A percentile compares a stretch with the other conserved stretches of the same genome.
These are phyloP conservation scores for Penicillium brevicompactum DNA, from an alignment of 2,329 filamentous ascomycete genomes.

Conservation along the genomic window DNA sequence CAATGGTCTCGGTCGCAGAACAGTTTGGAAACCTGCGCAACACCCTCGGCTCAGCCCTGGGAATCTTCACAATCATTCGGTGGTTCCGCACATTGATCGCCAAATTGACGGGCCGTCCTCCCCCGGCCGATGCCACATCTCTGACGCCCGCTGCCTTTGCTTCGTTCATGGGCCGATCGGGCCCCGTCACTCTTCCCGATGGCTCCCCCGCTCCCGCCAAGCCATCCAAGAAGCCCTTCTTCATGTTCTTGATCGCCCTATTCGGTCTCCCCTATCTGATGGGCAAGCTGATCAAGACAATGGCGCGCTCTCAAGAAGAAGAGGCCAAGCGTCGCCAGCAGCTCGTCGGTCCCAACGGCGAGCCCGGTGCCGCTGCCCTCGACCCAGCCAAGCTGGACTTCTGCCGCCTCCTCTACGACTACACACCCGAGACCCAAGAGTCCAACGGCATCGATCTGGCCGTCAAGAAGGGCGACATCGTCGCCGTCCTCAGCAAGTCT, in stretches of 20 bases:
- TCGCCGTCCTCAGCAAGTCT: slow-evolving; percentile 88
- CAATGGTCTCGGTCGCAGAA: slow-evolving; percentile 97
- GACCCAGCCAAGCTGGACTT: slow-evolving; percentile 94
- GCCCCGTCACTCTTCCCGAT: slow-evolving; percentile 57
- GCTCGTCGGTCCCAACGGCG: slow-evolving; percentile 54
- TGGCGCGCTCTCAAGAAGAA: slow-evolving; percentile 83
- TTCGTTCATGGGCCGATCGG: slow-evolving; percentile 69
- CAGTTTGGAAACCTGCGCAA: slow-evolving; percentile 93
- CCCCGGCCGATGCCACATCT: slow-evolving; percentile 80
- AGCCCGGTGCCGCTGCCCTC: slow-evolving; percentile 54
- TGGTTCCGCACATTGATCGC: slow-evolving; percentile 92
- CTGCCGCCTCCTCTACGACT: slow-evolving; percentile 93
- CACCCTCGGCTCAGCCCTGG: slow-evolving; percentile 88
- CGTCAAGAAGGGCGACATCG: slow-evolving; percentile 92
- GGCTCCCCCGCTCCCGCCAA: slow-evolving; percentile 67
- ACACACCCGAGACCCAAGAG: slow-evolving; percentile 70
- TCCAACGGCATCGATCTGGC: slow-evolving; percentile 79
- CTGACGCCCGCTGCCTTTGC: slow-evolving; percentile 92
- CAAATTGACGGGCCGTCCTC: slow-evolving; percentile 88
- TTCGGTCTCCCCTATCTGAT: slow-evolving; percentile 96
- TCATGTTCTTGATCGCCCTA: slow-evolving; percentile 92
- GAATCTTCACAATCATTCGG: slow-evolving; percentile 92
- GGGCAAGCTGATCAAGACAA: slow-evolving; percentile 87
- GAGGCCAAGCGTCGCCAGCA: slow-evolving; percentile 59
- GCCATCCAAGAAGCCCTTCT: slow-evolving; percentile 90